These are phyloP conservation scores for Solanum appendiculatum DNA, from an alignment of 257 asterid species.

Conservation along the genomic window DNA sequence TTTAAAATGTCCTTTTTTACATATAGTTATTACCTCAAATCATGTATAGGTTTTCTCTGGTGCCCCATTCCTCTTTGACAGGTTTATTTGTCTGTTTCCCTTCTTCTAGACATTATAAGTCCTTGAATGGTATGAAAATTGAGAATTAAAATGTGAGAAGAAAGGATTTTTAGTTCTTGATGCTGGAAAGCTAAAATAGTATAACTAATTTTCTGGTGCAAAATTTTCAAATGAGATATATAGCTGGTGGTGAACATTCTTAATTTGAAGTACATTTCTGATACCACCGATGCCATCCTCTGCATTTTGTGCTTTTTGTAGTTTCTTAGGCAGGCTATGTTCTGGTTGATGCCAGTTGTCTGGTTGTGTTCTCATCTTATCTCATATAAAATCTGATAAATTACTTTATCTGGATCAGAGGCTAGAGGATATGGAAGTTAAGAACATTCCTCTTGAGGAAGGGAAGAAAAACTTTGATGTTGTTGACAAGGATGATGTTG, in stretches of 20 bases:
- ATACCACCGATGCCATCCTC: background rate
- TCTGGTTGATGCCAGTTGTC: background rate
- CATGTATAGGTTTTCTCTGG: background rate
- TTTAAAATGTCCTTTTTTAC: background rate
- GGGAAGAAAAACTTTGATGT: constrained; percentile 66
- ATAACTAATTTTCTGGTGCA: background rate
- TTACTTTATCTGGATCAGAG: constrained; percentile 32
- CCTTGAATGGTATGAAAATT: background rate
- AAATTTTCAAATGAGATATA: background rate
- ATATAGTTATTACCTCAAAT: background rate
- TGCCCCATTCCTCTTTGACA: background rate
- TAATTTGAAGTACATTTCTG: background rate
- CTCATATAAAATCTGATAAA: background rate
- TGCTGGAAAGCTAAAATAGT: background rate
- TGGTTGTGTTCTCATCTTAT: background rate
- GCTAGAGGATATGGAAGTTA: constrained; percentile 69
- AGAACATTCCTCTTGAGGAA: constrained; percentile 46
- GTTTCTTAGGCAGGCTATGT: background rate
- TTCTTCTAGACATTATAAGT: background rate
- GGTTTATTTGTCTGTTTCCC: background rate
- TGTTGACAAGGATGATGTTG: constrained; percentile 77
- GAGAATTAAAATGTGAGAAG: background rate
- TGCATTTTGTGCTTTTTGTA: background rate
- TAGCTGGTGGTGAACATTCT: background rate
- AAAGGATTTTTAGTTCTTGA: background rate